phyloP scores from a whole-genome alignment of 2,329 filamentous ascomycete genomes.

The Colletotrichum sp. region DNA sequence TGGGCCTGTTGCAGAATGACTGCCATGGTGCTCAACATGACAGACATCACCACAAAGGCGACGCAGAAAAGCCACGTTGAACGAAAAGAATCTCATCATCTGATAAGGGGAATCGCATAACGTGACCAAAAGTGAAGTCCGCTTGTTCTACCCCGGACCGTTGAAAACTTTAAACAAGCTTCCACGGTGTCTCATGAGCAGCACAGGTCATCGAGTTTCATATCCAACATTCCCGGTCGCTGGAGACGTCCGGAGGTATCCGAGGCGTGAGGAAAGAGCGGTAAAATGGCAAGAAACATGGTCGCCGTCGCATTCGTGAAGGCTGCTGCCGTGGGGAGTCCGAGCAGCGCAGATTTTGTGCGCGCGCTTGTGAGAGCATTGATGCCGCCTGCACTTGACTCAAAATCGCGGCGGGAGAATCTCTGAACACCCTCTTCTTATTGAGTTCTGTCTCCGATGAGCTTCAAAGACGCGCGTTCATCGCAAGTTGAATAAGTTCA shows the following conservation, averaged over 20 bases:
- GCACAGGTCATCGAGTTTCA: neutral
- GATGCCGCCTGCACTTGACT: neutral
- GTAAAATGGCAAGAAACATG: neutral
- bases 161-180: neutral
- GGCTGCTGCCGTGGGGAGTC: neutral
- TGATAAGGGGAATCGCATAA: no score
- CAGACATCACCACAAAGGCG: no score
- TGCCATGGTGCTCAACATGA: no score
- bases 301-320: neutral
- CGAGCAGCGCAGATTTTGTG: accelerated
- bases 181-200: neutral
- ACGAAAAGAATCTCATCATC: no score
- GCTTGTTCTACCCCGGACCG: neutral
- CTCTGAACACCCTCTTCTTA: neutral
- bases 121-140: neutral
- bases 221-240: neutral
- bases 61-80: no score
- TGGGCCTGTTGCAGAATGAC: no score
- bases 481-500: neutral
- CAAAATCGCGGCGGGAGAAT: neutral
- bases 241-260: neutral
- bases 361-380: neutral
- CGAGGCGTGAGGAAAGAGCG: neutral
- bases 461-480: neutral
- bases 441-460: neutral